Base-by-base conservation (phyloP, 2,329 filamentous ascomycete species). In the Microascus cirrosus region DNA sequence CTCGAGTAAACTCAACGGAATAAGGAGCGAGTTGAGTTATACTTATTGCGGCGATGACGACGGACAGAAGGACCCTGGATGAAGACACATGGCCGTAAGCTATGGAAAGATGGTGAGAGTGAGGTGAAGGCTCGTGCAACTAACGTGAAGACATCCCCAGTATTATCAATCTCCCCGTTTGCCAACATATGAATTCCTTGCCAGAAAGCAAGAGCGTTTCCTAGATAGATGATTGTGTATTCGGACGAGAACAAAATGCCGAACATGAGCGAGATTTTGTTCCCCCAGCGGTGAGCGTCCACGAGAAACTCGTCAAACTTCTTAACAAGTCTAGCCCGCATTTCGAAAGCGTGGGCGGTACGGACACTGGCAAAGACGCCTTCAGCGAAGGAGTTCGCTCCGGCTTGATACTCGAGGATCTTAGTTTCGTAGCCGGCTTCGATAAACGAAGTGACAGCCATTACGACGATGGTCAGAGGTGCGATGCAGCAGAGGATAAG, bases 281-380 rank as follows among this genome's bases (percentile, higher is more conserved):
- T 62, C 0, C 74, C 77, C n/a, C 74, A 66, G 2, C 56, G 62
- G 2, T 63, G 64, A 0, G 75, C 75, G 8, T 73, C 68, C 3
- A 71, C 65, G 1, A 81, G 68, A 51, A 74, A 73, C 1, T 61
- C 62, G 13, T 72, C 70, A 61, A 77, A 80, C 48, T 74, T 71
- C 2, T 61, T 62, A 0, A 71, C 66, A 36, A 80, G 63, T 59
- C 72, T 74, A 0, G 73, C 72, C 51, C 75, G 73, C 2, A 74
- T 75, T 67, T 74, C 76, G 56, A 81, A 80, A 10, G 77, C 78
- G 60, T 79, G 76, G 1, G 76, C 74, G 1, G 73, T 80, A 7
- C 75, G 70, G 42, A 79, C 74, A 22, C 73, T 77, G 1, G 73
- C 71, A 56, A 81, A 72, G 1, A 74, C 71, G 60, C 79, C 77